A percentile compares a stretch with the other conserved stretches of the same genome.
Conservation (phyloP, 1,284 basidiomycete species). For the Microbotryum lychnidis-dioicae region DNA sequence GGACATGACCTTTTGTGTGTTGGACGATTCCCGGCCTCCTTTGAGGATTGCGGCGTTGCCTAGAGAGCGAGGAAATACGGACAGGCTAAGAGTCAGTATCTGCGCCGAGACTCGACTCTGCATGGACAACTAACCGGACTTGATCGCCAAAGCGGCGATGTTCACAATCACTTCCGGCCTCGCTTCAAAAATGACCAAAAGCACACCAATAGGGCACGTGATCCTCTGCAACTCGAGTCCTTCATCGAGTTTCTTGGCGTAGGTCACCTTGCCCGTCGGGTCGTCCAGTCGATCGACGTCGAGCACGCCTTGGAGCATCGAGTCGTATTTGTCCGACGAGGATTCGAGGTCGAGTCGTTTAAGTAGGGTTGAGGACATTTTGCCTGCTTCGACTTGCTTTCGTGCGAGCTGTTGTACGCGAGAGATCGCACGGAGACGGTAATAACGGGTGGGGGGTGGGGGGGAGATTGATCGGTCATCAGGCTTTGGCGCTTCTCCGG, state of each 20-base stretch:
- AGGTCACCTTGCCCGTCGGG: slow-evolving; percentile 78
- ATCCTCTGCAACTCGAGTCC: slow-evolving; percentile 82
- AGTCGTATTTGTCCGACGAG: slow-evolving; percentile 78
- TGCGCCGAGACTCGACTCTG: neutral
- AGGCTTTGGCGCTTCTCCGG: neutral
- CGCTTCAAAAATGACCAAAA: slow-evolving; percentile 96
- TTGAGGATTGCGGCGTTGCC: slow-evolving; percentile 93
- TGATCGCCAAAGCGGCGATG: slow-evolving; percentile 91
- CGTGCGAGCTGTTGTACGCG: slow-evolving; percentile 58
- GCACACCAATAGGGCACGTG: slow-evolving; percentile 91
- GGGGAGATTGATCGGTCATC: neutral
- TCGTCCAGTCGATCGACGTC: slow-evolving; percentile 81
- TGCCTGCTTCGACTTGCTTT: slow-evolving; percentile 66
- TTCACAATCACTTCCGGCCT: slow-evolving; percentile 97
- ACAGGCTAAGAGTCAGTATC: neutral
- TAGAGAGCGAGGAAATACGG: slow-evolving; percentile 33
- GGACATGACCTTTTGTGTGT: slow-evolving; percentile 66
- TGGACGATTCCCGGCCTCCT: slow-evolving; percentile 86
- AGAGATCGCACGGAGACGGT: too few relatives aligned
- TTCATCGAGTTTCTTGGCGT: slow-evolving; percentile 79
- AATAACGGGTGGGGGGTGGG: too few relatives aligned
- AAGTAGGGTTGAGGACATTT: slow-evolving; percentile 71
- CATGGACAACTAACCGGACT: slow-evolving; percentile 59
- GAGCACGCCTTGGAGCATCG: slow-evolving; percentile 79
- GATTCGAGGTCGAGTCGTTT: slow-evolving; percentile 77